Conservation (phyloP, 1,284 basidiomycete genomes). For the Chondrostereum purpureum region DNA sequence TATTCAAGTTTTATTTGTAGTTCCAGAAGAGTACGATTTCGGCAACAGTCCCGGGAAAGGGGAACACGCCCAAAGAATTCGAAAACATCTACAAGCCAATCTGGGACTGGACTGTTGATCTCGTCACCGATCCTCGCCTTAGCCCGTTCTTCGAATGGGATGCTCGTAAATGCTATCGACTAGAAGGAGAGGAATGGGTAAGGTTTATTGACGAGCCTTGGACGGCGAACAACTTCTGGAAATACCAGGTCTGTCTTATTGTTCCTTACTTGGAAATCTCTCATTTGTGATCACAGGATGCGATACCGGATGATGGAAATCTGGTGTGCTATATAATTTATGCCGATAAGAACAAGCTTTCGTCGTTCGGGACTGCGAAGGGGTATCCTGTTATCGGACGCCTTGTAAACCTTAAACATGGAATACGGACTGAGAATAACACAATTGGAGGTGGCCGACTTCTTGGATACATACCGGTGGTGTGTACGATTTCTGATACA, state of each 20-base stretch:
- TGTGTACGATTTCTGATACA: conserved; percentile 14
- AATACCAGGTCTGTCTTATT: conserved; percentile 24
- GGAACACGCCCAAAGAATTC: conserved; percentile 15
- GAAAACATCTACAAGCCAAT: conserved; percentile 15
- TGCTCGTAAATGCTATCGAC: conserved; percentile 21
- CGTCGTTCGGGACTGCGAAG: conserved; percentile 33
- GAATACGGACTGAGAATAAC: conserved; percentile 30
- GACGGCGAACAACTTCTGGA: conserved; percentile 21
- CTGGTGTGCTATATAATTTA: conserved; percentile 27
- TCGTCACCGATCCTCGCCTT: conserved; percentile 15
- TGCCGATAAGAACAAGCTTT: conserved; percentile 39
- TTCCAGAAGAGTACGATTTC: conserved; percentile 15
- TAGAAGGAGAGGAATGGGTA: conserved; percentile 21
- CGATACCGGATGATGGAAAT: conserved; percentile 17
- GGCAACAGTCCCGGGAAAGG: too few species aligned
- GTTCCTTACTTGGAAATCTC: neutral
- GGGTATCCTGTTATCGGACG: conserved; percentile 37
- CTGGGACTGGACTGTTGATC: conserved; percentile 18
- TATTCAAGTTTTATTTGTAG: conserved; percentile 11
- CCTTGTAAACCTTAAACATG: conserved; percentile 27
- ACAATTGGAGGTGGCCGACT: conserved; percentile 31
- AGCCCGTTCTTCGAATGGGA: conserved; percentile 18
- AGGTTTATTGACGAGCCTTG: conserved; percentile 29
- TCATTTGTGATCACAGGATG: conserved; percentile 9
- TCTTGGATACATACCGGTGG: conserved; percentile 39